Evolutionary conservation across 1,139 yeast species (phyloP), one percentile per base, ranked within the genome.

Genomic region (Geotrichum carabidarum): DNA sequence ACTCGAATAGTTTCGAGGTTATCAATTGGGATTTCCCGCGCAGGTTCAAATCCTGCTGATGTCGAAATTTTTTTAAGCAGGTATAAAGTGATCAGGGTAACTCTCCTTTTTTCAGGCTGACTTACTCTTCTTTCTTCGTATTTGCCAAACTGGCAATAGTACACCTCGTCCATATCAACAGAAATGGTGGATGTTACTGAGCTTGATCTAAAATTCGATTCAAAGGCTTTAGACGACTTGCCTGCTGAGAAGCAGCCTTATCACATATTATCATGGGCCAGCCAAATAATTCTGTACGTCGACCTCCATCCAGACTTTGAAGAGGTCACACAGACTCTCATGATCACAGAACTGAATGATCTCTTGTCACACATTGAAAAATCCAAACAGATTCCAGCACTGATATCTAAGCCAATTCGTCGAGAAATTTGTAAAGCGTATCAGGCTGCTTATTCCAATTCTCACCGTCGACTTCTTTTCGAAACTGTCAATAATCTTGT

Each of bases 401-500:
- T 65, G 41, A 49, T 59, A 14, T 57, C 64, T 9, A 63, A 65
- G 50, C 59, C 66, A 2, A 54, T 64, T 38, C 48, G 68, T 22
- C 41, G 53, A 8, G 60, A 59, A n/a, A 46, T 66, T 37, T 61
- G 64, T 18, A 55, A 59, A 31, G 51, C 58, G 0, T 67, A 63
- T 47, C 57, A 57, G 46, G 53, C 51, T 11, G 48, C 58, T 22
- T 66, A 59, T 53, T 51, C 59, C 37, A 47, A 51, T 45, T 48
- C 54, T 57, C 38, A 56, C 57, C 34, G 63, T 59, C 47, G 64
- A 60, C 32, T 58, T 66, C 44, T 70, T 62, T 56, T 53, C 34
- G 73, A 70, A 49, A 62, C 68, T 7, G 63, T 67, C 40, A 69
- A 65, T 55, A 61, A 60, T 49, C 58, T 66, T 3, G 57, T 68